Base-by-base conservation (phyloP, 257 asterid genomes). In the Knoxia roxburghii region DNA sequence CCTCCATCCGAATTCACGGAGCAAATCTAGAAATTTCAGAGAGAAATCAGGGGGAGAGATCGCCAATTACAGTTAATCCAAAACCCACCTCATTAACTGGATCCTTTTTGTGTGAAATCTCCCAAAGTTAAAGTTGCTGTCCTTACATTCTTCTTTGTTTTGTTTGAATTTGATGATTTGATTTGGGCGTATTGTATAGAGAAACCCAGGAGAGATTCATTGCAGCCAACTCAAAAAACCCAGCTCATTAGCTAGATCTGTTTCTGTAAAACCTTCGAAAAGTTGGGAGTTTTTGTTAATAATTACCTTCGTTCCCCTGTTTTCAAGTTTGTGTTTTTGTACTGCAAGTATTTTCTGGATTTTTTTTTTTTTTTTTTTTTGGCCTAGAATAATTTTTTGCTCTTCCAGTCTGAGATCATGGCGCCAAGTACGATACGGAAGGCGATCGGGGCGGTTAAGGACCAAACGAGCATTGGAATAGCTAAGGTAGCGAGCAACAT, bases 381-480 rank as follows among this genome's bases (percentile, higher is more conserved):
- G 41, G 41, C 9, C 9, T 37, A 37, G 41, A 37, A 9, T 37
- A 9, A 37, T 37, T 37, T 37, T 61, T 32, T 17, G 46, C 21
- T 45, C 23, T 0, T 40, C 30, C 35, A 52, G 46, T 49, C 29
- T 35, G 30, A 52, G 56, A 66, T 29, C 56, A 86, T 88, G 96
- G 91, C 96, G 54, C 96, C 92, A 64, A 88, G 52, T 68, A 85
- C 95, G 4, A 82, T 88, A 11, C 82, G 93, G 18, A 88, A 88
- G 73, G 96, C 96, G 67, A 88, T 88, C 68, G 96, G 96, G 45
- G 88, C 91, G 8, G 90, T 88, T 70, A 88, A 88, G 89, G 96
- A 88, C 61, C 96, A 88, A 66, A 83, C 96, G 8, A 88, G 91
- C 73, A 88, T 88, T 43, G 91, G 96, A 10, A 73, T 88, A 0